These are phyloP conservation scores for Ostreobium quekettii DNA, from an alignment of 139 green algal genomes.

Conservation along the genomic window DNA sequence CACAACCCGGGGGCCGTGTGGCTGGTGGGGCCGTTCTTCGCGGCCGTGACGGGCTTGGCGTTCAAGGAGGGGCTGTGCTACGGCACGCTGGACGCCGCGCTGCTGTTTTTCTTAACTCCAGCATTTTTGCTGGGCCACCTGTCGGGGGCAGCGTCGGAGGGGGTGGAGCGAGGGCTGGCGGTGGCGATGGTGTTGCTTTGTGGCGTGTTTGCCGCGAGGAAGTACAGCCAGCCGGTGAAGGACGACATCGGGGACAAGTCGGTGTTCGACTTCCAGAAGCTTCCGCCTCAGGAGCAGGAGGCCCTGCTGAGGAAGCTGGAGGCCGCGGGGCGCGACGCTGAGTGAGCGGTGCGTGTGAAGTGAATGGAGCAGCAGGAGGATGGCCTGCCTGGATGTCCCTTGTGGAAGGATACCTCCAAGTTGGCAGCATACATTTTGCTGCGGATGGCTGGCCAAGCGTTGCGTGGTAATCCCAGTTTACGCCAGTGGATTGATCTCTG, in stretches of 20 bases:
- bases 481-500: too few relatives aligned
- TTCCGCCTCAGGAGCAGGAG: conserved; percentile 3
- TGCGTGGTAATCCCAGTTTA: too few relatives aligned
- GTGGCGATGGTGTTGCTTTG: conserved; percentile 27
- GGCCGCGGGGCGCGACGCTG: too few relatives aligned
- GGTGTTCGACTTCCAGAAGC: conserved; percentile 48
- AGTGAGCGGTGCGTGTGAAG: too few relatives aligned
- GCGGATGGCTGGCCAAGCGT: too few relatives aligned
- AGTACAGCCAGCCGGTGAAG: conserved; percentile 82
- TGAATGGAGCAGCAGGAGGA: too few relatives aligned
- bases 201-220: conserved; percentile 67
- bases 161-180: conserved; percentile 33
- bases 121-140: conserved; percentile 40
- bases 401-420: too few relatives aligned
- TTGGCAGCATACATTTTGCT: too few relatives aligned
- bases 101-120: conserved; percentile 61
- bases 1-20: conserved; percentile 62
- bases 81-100: conserved; percentile 58
- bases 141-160: conserved; percentile 30
- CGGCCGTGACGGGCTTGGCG: conserved; percentile 70
- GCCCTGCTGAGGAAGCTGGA: background rate
- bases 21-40: conserved; percentile 83
- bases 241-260: conserved; percentile 93
- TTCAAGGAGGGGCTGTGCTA: conserved; percentile 91
- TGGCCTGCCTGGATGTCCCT: too few relatives aligned